Base-by-base conservation (phyloP, 768 basidiomycete species). In the Floccularia luteovirens region DNA sequence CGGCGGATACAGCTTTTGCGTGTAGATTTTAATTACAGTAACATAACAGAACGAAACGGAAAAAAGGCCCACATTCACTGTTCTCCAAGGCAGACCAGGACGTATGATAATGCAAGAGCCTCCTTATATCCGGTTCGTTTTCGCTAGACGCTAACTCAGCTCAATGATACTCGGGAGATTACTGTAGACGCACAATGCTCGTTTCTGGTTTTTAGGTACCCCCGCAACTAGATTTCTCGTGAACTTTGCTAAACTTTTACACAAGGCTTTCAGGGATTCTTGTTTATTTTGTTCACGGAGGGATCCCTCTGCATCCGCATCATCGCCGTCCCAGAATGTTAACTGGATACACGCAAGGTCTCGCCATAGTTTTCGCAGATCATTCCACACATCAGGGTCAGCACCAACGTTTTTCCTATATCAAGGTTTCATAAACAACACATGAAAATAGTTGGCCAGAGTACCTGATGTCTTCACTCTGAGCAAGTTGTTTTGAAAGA, bases 171-270 rank as follows among this genome's bases (percentile, higher is more conserved):
- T 42, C 42, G 31, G 48, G 24, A 14, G 30, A 43, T 25, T 27
- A 40, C 3, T 36, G 19, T 16, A 21, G 1, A 63, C 89, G 67
- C 50, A 93, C 91, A 77, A 83, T 19, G 84, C 82, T 43, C 61
- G 64, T 28, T 57, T 52, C 55, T 96, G 92, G 59, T 90, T 89
- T n/a, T 56, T 55, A 5, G 76, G 69, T 12, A 80, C 72, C 4
- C 79, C 86, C 7, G 89, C 89, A 24, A 88, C 78, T 7, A 92
- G 60, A 55, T 96, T 93, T 43, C 92, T 74, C 11, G 87, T 90
- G 53, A 93, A 81, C 51, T 77, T 82, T 5, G 79, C 82, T 16
- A 90, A 51, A 48, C 64, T 67, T n/a, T 60, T 61, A 43, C 71
- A 69, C 8, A 78, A 55, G 1, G 50, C 47, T 36, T 62, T 64